Percentiles rank a stretch among this genome's conserved stretches.
These are phyloP conservation scores for Camelina sativa DNA, from an alignment of 345 rosid species.

Conservation along the genomic window DNA sequence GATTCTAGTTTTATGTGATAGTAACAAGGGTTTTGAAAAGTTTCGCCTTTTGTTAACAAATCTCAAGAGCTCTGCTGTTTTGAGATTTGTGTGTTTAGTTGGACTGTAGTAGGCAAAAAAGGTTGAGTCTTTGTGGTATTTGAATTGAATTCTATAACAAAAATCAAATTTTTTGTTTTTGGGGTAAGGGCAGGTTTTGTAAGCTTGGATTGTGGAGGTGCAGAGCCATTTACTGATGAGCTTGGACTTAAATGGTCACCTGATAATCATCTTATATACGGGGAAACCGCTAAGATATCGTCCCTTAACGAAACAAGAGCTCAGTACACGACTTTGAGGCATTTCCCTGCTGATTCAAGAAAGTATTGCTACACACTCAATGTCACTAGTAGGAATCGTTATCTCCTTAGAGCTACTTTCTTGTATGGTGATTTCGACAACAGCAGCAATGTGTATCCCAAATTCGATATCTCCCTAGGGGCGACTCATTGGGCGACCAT, in stretches of 20 bases:
- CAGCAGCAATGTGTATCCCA: slow-evolving; percentile 85
- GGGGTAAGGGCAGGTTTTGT: slow-evolving; percentile 69
- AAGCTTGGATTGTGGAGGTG: slow-evolving; percentile 94
- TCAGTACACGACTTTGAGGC: slow-evolving; percentile 78
- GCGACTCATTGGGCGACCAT: slow-evolving; percentile 92
- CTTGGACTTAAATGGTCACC: slow-evolving; percentile 84
- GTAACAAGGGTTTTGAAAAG: slow-evolving; percentile 6
- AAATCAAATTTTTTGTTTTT: background rate
- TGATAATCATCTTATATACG: slow-evolving; percentile 64
- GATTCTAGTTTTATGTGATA: slow-evolving; percentile 11
- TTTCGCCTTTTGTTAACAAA: background rate
- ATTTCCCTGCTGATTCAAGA: slow-evolving; percentile 91
- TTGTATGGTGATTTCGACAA: slow-evolving; percentile 92
- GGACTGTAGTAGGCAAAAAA: background rate
- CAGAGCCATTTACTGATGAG: slow-evolving; percentile 68
- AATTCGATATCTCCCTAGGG: slow-evolving; percentile 89
- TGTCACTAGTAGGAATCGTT: slow-evolving; percentile 75
- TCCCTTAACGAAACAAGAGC: slow-evolving; percentile 65
- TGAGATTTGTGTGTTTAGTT: slow-evolving; percentile 19
- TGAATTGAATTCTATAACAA: slow-evolving; percentile 14
- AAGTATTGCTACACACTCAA: slow-evolving; percentile 86
- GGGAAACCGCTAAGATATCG: slow-evolving; percentile 68
- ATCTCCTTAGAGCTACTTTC: slow-evolving; percentile 94
- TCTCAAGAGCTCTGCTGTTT: background rate
- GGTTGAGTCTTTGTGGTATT: slow-evolving; percentile 2